Percentiles rank a stretch among this genome's conserved stretches.
Evolutionary conservation across 306 rosid species (phyloP).

Genomic region (Lathyrus sativus): DNA sequence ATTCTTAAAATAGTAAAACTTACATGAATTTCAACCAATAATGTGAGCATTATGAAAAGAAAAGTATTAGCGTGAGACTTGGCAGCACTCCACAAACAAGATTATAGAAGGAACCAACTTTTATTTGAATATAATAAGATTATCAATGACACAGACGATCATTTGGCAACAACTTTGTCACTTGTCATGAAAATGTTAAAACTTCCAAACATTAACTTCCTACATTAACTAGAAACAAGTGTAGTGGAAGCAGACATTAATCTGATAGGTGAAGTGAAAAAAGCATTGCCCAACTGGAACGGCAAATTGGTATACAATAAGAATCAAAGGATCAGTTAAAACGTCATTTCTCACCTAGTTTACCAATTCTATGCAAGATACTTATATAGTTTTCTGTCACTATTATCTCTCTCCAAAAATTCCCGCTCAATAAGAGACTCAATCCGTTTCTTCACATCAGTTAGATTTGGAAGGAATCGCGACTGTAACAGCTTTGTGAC

Average conservation of each 20-base stretch:
- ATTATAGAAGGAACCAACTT: neutral
- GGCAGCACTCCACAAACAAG: neutral
- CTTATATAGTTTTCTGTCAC: conserved; percentile 65
- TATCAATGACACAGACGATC: neutral
- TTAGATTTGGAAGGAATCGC: conserved; percentile 70
- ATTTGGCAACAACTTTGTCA: neutral
- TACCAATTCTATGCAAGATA: conserved; percentile 60
- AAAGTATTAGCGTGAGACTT: neutral
- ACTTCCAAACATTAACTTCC: neutral
- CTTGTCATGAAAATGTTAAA: neutral
- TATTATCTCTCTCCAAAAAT: conserved; percentile 72
- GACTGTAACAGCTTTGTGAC: conserved; percentile 81
- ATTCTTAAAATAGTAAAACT: neutral
- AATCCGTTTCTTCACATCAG: conserved; percentile 75
- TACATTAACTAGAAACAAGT: no score
- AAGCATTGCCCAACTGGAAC: neutral
- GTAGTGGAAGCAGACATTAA: neutral
- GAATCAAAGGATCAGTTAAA: neutral
- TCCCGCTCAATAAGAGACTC: conserved; percentile 92
- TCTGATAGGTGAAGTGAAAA: neutral
- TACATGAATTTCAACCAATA: neutral
- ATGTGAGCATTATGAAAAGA: neutral
- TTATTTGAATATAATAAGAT: neutral
- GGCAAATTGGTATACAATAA: neutral
- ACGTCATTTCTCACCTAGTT: neutral